Evolutionary conservation across 164 flowering plant species (phyloP).

Genomic region (Vitis amurensis): DNA sequence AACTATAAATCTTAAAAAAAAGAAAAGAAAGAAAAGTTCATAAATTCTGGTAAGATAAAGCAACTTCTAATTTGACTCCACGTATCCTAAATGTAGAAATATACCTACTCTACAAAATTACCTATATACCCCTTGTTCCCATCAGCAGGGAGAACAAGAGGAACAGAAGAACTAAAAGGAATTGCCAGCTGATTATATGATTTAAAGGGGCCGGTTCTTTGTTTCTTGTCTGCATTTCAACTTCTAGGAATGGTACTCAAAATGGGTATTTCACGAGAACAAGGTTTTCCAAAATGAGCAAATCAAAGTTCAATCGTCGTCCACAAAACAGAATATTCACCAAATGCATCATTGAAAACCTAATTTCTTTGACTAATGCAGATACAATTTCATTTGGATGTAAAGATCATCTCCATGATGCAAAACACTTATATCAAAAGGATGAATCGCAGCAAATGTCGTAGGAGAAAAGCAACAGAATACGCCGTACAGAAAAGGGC

Average conservation of each 20-base stretch:
- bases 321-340: background rate
- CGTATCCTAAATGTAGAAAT: too few relatives aligned
- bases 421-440: background rate
- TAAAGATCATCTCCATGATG: background rate
- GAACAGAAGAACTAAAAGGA: too few relatives aligned
- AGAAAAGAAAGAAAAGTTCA: too few relatives aligned
- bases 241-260: too few relatives aligned
- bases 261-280: background rate
- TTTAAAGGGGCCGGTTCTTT: background rate
- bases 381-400: background rate
- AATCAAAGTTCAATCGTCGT: background rate
- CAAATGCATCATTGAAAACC: background rate
- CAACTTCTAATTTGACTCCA: too few relatives aligned
- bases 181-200: background rate
- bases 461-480: background rate
- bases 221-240: background rate
- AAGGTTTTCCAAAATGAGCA: background rate
- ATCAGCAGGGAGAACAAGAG: too few relatives aligned
- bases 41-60: too few relatives aligned
- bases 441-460: background rate
- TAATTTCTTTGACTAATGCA: background rate
- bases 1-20: too few relatives aligned
- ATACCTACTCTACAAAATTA: too few relatives aligned
- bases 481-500: background rate
- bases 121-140: too few relatives aligned